Evolutionary conservation across 176 grass and related monocot genomes (phyloP).

Genomic region (Dactylis glomerata): DNA sequence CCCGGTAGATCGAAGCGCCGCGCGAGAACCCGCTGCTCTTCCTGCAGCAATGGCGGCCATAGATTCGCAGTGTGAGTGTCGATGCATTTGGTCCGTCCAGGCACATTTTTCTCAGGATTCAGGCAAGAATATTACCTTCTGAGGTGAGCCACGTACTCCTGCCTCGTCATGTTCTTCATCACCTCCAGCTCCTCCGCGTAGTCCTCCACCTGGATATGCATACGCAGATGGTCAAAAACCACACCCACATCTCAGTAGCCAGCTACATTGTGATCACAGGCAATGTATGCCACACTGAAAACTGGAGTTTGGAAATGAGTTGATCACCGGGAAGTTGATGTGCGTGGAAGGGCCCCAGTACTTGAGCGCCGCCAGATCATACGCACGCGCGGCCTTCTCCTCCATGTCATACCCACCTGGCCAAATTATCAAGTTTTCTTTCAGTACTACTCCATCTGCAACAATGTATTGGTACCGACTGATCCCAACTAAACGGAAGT

Average conservation of each 20-base stretch:
- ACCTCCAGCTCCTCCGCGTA: constrained; percentile 59
- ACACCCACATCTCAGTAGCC: neutral
- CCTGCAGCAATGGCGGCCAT: constrained; percentile 16
- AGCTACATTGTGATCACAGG: neutral
- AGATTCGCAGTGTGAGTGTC: neutral
- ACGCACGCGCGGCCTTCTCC: constrained; percentile 83
- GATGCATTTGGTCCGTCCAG: neutral
- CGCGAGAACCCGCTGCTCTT: constrained; percentile 81
- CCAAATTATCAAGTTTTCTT: neutral
- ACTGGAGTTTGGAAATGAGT: neutral
- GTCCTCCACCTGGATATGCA: constrained; percentile 46
- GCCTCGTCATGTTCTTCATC: constrained; percentile 79
- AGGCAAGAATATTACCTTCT: constrained; percentile 43
- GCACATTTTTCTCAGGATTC: neutral
- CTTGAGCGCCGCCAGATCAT: constrained; percentile 80
- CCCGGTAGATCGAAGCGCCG: constrained; percentile 71
- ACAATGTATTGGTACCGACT: neutral
- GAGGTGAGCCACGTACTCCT: constrained; percentile 75
- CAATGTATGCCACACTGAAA: neutral
- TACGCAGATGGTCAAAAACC: neutral
- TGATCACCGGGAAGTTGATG: constrained; percentile 67
- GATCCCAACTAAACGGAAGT: neutral
- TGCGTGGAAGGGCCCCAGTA: constrained; percentile 68
- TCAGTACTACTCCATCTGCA: neutral
- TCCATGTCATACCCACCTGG: constrained; percentile 94